Evolutionary conservation across 345 rosid species (phyloP).

Genomic region (Reutealis trisperma): DNA sequence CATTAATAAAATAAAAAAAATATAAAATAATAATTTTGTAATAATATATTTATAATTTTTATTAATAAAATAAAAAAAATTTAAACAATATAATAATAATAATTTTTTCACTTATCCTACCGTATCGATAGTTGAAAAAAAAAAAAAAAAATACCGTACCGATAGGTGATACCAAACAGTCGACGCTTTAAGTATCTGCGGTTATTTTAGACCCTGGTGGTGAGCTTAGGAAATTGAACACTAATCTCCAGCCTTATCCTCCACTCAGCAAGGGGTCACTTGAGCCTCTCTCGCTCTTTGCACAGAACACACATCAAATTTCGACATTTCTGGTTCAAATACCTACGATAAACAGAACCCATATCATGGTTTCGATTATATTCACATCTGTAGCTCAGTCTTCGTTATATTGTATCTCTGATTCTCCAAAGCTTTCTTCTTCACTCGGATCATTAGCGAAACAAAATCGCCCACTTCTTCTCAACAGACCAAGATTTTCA

Average conservation of each 20-base stretch:
- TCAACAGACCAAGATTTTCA: constrained; percentile 10
- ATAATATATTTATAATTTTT: too few relatives aligned
- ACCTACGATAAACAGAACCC: not conserved
- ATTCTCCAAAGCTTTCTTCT: constrained; percentile 14
- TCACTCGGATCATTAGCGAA: constrained; percentile 12
- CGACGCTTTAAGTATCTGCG: too few relatives aligned
- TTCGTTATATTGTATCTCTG: constrained; percentile 32
- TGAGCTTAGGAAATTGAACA: too few relatives aligned
- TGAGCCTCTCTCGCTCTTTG: not conserved
- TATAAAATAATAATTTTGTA: too few relatives aligned
- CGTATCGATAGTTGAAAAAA: too few relatives aligned
- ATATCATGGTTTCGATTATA: constrained; percentile 43
- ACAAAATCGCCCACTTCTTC: constrained; percentile 17
- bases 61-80: too few relatives aligned
- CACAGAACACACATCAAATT: not conserved
- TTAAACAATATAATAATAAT: too few relatives aligned
- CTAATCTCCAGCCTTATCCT: not conserved
- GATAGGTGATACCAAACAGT: too few relatives aligned
- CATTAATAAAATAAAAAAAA: too few relatives aligned
- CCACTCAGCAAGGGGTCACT: not conserved
- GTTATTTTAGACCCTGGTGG: too few relatives aligned
- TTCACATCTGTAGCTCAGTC: constrained; percentile 43
- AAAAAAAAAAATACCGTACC: too few relatives aligned
- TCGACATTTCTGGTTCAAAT: not conserved
- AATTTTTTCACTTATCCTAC: too few relatives aligned